A percentile compares a stretch with the other conserved stretches of the same genome.
These are phyloP conservation scores for Curvularia eragrostidis DNA, from an alignment of 2,329 filamentous ascomycete species.

Conservation along the genomic window DNA sequence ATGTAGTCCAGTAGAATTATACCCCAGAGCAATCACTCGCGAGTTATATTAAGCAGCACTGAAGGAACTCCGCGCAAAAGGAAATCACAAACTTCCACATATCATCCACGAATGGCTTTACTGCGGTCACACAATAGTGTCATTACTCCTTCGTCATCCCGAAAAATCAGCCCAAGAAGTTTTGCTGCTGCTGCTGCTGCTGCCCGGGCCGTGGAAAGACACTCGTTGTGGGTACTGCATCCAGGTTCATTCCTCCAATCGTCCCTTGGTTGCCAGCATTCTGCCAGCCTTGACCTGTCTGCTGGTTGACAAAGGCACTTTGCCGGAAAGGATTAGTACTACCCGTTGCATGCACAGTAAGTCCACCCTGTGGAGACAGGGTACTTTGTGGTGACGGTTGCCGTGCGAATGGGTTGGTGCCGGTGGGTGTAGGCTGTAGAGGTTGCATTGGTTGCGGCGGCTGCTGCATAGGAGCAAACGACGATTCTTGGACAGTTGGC, in stretches of 20 bases:
- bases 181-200: constrained; percentile 37
- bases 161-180: constrained; percentile 37
- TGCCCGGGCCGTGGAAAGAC: constrained; percentile 83
- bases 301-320: constrained; percentile 85
- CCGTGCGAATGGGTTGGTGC: constrained; percentile 75
- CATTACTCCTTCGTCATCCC: background rate
- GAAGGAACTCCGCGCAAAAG: constrained; percentile 7
- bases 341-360: constrained; percentile 77
- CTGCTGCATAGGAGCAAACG: constrained; percentile 47
- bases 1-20: constrained; percentile 5
- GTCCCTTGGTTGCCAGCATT: constrained; percentile 73
- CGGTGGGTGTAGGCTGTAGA: constrained; percentile 66
- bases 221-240: constrained; percentile 78
- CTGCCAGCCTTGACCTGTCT: constrained; percentile 89
- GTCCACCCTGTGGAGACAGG: constrained; percentile 44
- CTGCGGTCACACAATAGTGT: background rate
- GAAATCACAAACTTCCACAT: constrained; percentile 4
- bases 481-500: constrained; percentile 39
- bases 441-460: constrained; percentile 32
- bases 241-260: constrained; percentile 74
- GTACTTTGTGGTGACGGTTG: constrained; percentile 53
- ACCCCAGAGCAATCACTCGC: constrained; percentile 6
- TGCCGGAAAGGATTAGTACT: constrained; percentile 96
- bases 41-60: constrained; percentile 4
- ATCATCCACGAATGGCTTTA: background rate